phyloP scores from a whole-genome alignment of 1,139 yeast genomes.

The Hanseniaspora uvarum region DNA sequence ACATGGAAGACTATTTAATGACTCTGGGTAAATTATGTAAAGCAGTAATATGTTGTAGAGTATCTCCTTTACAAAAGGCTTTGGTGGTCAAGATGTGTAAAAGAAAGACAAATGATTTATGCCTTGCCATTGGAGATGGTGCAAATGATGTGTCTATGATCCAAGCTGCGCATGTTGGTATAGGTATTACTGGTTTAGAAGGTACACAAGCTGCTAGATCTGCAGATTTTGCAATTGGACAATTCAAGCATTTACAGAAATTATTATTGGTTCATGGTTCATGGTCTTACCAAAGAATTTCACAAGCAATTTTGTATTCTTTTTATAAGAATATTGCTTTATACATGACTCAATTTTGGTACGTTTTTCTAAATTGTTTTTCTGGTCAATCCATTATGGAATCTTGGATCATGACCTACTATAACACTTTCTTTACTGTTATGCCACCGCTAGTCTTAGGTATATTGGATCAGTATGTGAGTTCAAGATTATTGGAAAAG shows the following conservation, averaged over 20 bases:
- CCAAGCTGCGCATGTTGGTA: conserved; percentile 98
- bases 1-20: conserved; percentile 66
- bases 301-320: conserved; percentile 84
- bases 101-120: conserved; percentile 62
- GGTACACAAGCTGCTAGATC: conserved; percentile 99
- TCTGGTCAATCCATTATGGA: conserved; percentile 95
- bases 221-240: conserved; percentile 96
- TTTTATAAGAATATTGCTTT: conserved; percentile 91
- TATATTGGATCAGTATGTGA: conserved; percentile 90
- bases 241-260: conserved; percentile 75
- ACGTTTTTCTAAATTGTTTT: conserved; percentile 78
- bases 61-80: conserved; percentile 94
- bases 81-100: conserved; percentile 87
- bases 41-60: conserved; percentile 95
- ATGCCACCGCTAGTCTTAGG: conserved; percentile 94
- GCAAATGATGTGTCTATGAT: conserved; percentile 98
- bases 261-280: conserved; percentile 87
- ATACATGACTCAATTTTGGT: conserved; percentile 98
- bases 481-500: conserved; percentile 76
- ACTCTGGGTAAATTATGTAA: conserved; percentile 78
- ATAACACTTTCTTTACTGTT: conserved; percentile 91
- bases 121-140: conserved; percentile 95
- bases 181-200: conserved; percentile 97
- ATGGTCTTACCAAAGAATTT: conserved; percentile 93
- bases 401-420: conserved; percentile 94